Base-by-base conservation (phyloP, 2,329 filamentous ascomycete genomes). In the Pyricularia pennisetigena region DNA sequence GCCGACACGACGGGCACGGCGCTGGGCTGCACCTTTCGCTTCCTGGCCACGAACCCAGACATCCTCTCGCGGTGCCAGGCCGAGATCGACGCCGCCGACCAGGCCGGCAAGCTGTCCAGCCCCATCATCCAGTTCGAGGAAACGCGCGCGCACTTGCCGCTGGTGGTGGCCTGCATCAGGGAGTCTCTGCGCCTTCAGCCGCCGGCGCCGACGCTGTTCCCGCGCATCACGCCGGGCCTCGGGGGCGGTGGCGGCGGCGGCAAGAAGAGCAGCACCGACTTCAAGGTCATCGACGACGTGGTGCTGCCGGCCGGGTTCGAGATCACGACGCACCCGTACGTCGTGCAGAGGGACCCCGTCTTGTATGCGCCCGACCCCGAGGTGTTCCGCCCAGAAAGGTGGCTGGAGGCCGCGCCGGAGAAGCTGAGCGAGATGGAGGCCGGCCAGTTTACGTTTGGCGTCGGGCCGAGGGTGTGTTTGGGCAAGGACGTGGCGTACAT, bases 81-180 rank as follows among this genome's bases (percentile, higher is more conserved):
- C 24, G 80, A 91, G 8, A 82, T 88, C 72, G 79, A 82, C 23
- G 81, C 83, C 26, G 85, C 86, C 8, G 86, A 83, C 72, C 62
- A 54, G 0, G 68, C 69, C 24, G 59, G 66, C 57, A 24, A 41
- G 9, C 72, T 77, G 2, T 77, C 82, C 30, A 77, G 90, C 73
- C 86, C 88, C 2, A 76, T 92, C 62, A 88, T 92, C 65, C 64
- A 73, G 41, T 71, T 71, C 6, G 74, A 78, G 68, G 75, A 73
- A 1, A 73, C 72, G 68, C 70, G 74, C 24, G 69, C 79, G n/a
- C 71, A 26, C 28, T 30, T 66, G 12, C 64, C 66, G 0, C 28
- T 70, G 23, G 14, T 68, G 3, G 67, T 70, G 68, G 72, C 69
- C 2, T 71, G 74, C 24, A 72, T 74, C 64, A 69, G 70, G 67